These are phyloP conservation scores for Nothophoma quercina DNA, from an alignment of 2,329 filamentous ascomycete species.

Conservation along the genomic window DNA sequence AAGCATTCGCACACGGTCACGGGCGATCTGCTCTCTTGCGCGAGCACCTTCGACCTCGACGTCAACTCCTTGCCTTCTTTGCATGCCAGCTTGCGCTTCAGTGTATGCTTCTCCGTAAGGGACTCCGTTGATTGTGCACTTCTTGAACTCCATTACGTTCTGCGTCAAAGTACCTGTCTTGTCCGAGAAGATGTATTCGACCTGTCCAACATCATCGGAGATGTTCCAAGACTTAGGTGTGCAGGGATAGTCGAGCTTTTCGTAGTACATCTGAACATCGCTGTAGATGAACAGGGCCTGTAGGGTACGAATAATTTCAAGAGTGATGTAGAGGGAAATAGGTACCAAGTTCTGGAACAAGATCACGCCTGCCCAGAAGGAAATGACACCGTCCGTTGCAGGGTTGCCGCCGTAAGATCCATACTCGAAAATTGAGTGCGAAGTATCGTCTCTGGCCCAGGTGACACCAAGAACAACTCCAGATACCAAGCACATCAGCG, in stretches of 20 bases:
- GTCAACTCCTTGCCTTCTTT: conserved; percentile 86
- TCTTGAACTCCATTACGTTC: conserved; percentile 99
- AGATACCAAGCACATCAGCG: conserved; percentile 86
- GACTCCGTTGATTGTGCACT: conserved; percentile 94
- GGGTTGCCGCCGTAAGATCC: conserved; percentile 78
- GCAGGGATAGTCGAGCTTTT: conserved; percentile 89
- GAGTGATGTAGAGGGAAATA: conserved; percentile 95
- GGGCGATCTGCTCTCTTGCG: conserved; percentile 78
- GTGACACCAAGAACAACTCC: conserved; percentile 84
- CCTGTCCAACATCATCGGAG: conserved; percentile 95
- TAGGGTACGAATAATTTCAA: conserved; percentile 91
- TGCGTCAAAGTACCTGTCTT: conserved; percentile 91
- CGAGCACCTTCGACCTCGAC: conserved; percentile 79
- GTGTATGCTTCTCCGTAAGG: conserved; percentile 98
- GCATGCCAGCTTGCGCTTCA: conserved; percentile 95
- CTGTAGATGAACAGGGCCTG: conserved; percentile 98
- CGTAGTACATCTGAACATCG: conserved; percentile 97
- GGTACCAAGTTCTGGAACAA: conserved; percentile 98
- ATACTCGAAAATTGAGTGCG: conserved; percentile 82
- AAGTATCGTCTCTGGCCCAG: conserved; percentile 78
- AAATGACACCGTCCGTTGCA: conserved; percentile 87
- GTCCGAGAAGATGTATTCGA: conserved; percentile 98
- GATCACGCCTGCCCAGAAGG: conserved; percentile 94
- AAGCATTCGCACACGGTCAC: conserved; percentile 77
- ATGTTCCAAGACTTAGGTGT: conserved; percentile 99